A percentile compares a stretch with the other conserved stretches of the same genome.
Conservation (phyloP, 2,329 filamentous ascomycete genomes). For the Fusarium mangiferae region DNA sequence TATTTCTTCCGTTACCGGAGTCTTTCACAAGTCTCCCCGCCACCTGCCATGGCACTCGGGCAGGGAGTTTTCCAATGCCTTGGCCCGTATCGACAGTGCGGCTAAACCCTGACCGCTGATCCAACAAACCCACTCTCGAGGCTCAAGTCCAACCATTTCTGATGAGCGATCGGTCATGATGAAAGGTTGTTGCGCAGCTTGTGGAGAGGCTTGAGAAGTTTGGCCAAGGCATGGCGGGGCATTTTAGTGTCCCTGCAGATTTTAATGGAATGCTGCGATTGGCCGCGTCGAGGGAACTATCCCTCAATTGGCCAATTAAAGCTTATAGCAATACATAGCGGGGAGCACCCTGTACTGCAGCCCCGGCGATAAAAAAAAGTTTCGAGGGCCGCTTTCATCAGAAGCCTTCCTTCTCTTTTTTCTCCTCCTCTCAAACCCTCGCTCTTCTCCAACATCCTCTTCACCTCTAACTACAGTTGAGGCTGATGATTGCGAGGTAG, state of each 20-base stretch:
- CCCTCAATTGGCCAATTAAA: slow-evolving; percentile 42
- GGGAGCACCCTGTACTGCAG: slow-evolving; percentile 27
- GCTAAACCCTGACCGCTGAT: slow-evolving; percentile 42
- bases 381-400: slow-evolving; percentile 37
- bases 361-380: slow-evolving; percentile 43
- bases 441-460: slow-evolving; percentile 34
- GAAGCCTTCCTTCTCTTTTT: slow-evolving; percentile 29
- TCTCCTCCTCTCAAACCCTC: slow-evolving; percentile 37
- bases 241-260: slow-evolving; percentile 42
- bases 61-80: neutral
- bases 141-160: slow-evolving; percentile 31
- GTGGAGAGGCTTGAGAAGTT: slow-evolving; percentile 42
- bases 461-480: slow-evolving; percentile 40
- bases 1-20: slow-evolving; percentile 11
- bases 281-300: slow-evolving; percentile 16
- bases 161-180: slow-evolving; percentile 36
- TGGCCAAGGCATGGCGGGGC: slow-evolving; percentile 41
- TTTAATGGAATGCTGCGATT: slow-evolving; percentile 32
- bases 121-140: slow-evolving; percentile 34
- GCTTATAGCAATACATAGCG: slow-evolving; percentile 19
- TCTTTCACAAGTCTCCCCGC: slow-evolving; percentile 6
- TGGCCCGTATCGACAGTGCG: slow-evolving; percentile 12
- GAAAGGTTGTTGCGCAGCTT: slow-evolving; percentile 37
- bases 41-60: slow-evolving; percentile 4
- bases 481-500: slow-evolving; percentile 54